Evolutionary conservation across 768 basidiomycete genomes (phyloP).

Genomic region (Hortiboletus campestris): DNA sequence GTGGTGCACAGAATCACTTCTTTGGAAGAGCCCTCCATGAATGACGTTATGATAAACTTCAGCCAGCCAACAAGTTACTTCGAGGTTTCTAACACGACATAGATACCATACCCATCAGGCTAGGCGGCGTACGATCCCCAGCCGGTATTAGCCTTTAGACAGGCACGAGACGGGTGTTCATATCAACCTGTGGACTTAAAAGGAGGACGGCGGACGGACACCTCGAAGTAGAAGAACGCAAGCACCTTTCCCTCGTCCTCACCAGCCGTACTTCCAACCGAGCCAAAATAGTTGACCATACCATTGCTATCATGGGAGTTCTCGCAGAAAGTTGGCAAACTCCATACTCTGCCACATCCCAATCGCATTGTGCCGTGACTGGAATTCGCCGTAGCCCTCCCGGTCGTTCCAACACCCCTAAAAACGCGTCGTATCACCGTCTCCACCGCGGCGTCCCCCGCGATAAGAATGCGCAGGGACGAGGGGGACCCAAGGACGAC

Average conservation of each 20-base stretch:
- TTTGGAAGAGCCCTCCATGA: background rate
- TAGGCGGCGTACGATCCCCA: no score
- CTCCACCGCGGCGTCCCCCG: no score
- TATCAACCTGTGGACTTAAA: no score
- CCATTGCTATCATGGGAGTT: background rate
- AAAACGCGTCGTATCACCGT: background rate
- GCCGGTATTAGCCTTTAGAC: no score
- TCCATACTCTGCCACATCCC: background rate
- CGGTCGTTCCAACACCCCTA: rapidly evolving
- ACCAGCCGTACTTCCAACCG: background rate
- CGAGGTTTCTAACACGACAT: no score
- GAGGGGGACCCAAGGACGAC: background rate
- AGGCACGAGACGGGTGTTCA: no score
- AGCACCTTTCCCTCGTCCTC: background rate
- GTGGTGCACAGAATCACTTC: no score
- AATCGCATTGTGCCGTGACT: background rate
- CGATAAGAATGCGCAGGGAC: background rate
- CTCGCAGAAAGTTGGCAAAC: conserved; percentile 2
- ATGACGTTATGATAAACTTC: no score
- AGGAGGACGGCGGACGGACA: no score
- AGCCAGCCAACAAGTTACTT: no score
- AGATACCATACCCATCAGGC: no score
- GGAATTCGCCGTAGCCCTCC: background rate
- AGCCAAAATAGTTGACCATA: background rate
- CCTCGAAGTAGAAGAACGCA: no score